A percentile compares a stretch with the other conserved stretches of the same genome.
These are phyloP conservation scores for Pseudocercospora cruenta DNA, from an alignment of 2,329 filamentous ascomycete species.

Conservation along the genomic window DNA sequence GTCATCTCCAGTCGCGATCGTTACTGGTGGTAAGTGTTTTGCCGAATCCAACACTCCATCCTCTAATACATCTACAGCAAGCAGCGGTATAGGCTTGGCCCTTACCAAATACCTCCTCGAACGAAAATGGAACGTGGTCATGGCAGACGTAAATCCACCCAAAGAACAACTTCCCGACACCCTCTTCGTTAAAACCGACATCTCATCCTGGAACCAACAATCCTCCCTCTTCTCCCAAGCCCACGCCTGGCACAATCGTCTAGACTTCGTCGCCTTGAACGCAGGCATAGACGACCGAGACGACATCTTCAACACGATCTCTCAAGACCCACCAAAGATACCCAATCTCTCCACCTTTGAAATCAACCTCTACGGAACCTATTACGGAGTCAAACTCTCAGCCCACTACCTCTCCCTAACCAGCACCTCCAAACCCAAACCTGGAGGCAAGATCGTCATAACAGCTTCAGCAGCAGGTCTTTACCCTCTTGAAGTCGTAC, in stretches of 20 bases:
- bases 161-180: slow-evolving; percentile 32
- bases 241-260: slow-evolving; percentile 31
- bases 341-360: slow-evolving; percentile 42
- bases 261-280: slow-evolving; percentile 40
- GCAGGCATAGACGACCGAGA: slow-evolving; percentile 43
- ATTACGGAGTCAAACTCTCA: slow-evolving; percentile 44
- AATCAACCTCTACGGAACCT: slow-evolving; percentile 39
- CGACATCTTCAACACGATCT: slow-evolving; percentile 38
- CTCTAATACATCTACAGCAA: slow-evolving; percentile 29
- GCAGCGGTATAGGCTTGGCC: slow-evolving; percentile 50
- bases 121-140: slow-evolving; percentile 47
- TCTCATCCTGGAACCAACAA: slow-evolving; percentile 36
- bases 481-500: slow-evolving; percentile 40
- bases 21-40: slow-evolving; percentile 42
- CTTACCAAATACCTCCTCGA: slow-evolving; percentile 46
- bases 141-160: slow-evolving; percentile 50
- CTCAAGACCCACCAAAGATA: slow-evolving; percentile 33
- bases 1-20: slow-evolving; percentile 47
- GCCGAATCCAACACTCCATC: background rate
- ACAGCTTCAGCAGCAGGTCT: slow-evolving; percentile 41
- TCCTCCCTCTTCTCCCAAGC: slow-evolving; percentile 31
- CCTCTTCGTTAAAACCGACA: slow-evolving; percentile 42
- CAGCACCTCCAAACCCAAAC: slow-evolving; percentile 21
- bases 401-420: slow-evolving; percentile 41
- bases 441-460: slow-evolving; percentile 40